phyloP scores from a whole-genome alignment of 148 eudicot genomes.

The Fagopyrum homotropicum region DNA sequence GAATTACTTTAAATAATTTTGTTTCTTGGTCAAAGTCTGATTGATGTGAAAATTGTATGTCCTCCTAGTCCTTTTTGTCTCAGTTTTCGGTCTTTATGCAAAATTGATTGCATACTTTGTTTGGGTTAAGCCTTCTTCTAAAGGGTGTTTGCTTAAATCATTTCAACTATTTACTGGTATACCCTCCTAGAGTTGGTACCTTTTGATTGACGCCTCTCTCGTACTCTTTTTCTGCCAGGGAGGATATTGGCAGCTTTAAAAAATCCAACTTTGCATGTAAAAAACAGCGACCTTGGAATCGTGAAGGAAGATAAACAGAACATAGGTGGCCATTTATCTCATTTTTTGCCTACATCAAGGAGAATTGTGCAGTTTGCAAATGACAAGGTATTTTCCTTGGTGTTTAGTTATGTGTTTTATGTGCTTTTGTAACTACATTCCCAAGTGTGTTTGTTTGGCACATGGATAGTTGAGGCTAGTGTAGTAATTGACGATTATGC shows the following conservation, averaged over 20 bases:
- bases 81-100: background rate
- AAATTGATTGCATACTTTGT: background rate
- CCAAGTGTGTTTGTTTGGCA: too few relatives aligned
- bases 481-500: too few relatives aligned
- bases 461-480: too few relatives aligned
- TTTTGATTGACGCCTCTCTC: background rate
- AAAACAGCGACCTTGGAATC: constrained; percentile 20
- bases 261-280: constrained; percentile 26
- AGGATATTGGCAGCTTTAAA: constrained; percentile 60
- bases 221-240: constrained; percentile 28
- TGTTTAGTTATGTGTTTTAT: background rate
- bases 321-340: constrained; percentile 40
- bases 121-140: too few relatives aligned
- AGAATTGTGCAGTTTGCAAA: constrained; percentile 94
- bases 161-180: background rate
- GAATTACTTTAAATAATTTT: background rate
- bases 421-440: too few relatives aligned
- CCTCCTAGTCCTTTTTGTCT: background rate
- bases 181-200: background rate
- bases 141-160: background rate
- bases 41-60: background rate
- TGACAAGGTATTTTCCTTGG: constrained; percentile 57
- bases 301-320: constrained; percentile 18
- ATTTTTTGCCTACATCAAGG: constrained; percentile 88
- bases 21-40: background rate